Percentiles rank a stretch among this genome's conserved stretches.
Evolutionary conservation across 1,284 basidiomycete species (phyloP).

Genomic region (Rhodotorula sp.): DNA sequence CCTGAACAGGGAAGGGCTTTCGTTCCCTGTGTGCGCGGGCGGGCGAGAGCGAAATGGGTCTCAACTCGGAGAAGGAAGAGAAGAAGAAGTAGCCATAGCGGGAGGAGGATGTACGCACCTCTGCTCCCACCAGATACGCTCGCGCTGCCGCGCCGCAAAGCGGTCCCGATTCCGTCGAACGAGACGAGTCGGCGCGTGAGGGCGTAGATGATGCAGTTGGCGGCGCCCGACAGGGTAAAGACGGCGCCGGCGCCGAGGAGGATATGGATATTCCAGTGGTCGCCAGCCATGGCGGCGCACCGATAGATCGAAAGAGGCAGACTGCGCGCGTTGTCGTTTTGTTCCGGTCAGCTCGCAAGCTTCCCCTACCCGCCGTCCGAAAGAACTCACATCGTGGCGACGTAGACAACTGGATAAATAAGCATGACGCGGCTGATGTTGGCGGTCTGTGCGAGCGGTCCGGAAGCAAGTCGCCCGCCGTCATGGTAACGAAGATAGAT

Average conservation of each 20-base stretch:
- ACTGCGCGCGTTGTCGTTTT: conserved; percentile 4
- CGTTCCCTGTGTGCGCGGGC: background rate
- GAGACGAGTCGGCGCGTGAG: conserved; percentile 27
- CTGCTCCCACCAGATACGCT: background rate
- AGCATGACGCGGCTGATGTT: conserved; percentile 21
- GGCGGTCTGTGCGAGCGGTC: background rate
- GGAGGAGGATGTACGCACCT: background rate
- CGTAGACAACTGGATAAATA: conserved; percentile 16
- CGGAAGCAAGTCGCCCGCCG: background rate
- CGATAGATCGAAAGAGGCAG: conserved; percentile 23
- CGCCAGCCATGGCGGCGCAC: conserved; percentile 18
- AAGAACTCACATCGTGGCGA: conserved; percentile 19
- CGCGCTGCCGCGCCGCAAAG: background rate
- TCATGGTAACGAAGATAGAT: conserved; percentile 5
- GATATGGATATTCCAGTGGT: conserved; percentile 1
- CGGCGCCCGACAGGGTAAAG: conserved; percentile 21
- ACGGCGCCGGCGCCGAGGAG: conserved; percentile 21
- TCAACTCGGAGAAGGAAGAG: background rate
- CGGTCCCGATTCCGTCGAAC: conserved; percentile 8
- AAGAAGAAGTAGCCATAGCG: too few relatives aligned
- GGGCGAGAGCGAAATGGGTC: background rate
- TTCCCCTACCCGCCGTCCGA: background rate
- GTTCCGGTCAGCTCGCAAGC: too few relatives aligned
- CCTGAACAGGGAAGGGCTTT: background rate
- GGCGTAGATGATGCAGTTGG: conserved; percentile 27